Evolutionary conservation across 306 rosid genomes (phyloP).

Genomic region (Lagenaria siceraria): DNA sequence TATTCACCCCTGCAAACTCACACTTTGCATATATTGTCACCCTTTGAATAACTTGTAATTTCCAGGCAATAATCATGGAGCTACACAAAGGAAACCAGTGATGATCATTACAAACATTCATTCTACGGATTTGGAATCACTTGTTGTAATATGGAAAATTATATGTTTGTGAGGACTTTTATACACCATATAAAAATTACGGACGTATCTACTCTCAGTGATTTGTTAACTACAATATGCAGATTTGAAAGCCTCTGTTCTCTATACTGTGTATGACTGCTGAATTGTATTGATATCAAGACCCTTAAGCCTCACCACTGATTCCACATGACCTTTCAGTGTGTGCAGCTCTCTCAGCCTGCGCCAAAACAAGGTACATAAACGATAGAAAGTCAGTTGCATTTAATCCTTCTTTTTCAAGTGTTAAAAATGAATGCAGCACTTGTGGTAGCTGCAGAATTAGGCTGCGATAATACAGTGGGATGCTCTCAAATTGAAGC

Average conservation of each 20-base stretch:
- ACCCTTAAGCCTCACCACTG: slow-evolving; percentile 63
- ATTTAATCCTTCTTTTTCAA: neutral
- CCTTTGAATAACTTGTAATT: neutral
- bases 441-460: neutral
- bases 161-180: neutral
- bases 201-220: neutral
- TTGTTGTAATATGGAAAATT: neutral
- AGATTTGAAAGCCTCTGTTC: neutral
- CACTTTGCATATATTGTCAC: neutral
- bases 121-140: neutral
- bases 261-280: slow-evolving; percentile 50
- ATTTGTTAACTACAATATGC: neutral
- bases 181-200: neutral
- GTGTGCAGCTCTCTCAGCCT: slow-evolving; percentile 57
- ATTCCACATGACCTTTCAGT: slow-evolving; percentile 69
- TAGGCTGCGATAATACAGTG: neutral
- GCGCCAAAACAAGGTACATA: slow-evolving; percentile 9
- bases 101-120: neutral
- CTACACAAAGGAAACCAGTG: neutral
- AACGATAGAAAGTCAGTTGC: neutral
- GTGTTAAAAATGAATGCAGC: neutral
- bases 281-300: slow-evolving; percentile 56
- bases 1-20: neutral
- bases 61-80: neutral
- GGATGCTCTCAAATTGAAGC: neutral